Evolutionary conservation across 345 rosid species (phyloP).

Genomic region (Eucalyptus pauciflora): DNA sequence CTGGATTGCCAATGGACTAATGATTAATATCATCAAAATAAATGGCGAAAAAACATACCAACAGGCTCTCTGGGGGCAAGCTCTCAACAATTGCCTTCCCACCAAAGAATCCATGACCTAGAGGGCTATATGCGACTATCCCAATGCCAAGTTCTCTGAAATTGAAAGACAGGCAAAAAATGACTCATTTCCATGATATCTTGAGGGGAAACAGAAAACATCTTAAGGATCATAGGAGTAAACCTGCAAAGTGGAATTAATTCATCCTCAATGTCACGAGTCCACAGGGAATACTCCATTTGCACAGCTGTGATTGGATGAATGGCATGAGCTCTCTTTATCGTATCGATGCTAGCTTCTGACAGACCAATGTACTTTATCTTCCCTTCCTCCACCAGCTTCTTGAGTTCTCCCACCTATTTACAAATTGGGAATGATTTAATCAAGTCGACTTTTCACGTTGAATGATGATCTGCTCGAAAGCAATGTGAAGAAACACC

Average conservation of each 20-base stretch:
- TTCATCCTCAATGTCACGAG: slow-evolving; percentile 20
- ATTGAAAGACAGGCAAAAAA: background rate
- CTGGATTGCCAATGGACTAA: background rate
- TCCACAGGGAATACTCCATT: slow-evolving; percentile 33
- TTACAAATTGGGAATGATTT: background rate
- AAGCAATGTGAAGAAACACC: background rate
- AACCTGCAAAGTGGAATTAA: slow-evolving; percentile 26
- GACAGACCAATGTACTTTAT: slow-evolving; percentile 25
- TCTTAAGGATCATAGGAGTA: background rate
- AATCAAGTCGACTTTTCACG: background rate
- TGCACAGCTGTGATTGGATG: slow-evolving; percentile 26
- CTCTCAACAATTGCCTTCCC: slow-evolving; percentile 17
- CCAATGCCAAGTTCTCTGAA: slow-evolving; percentile 26
- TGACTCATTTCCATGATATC: background rate
- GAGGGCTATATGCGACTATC: slow-evolving; percentile 17
- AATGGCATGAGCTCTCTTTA: slow-evolving; percentile 27
- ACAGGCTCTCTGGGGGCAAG: background rate
- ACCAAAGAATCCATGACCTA: slow-evolving; percentile 21
- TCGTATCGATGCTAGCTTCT: slow-evolving; percentile 20
- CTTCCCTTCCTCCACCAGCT: slow-evolving; percentile 29
- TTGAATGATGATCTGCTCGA: background rate
- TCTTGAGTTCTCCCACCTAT: slow-evolving; percentile 32
- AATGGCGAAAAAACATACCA: background rate
- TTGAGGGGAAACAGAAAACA: too few relatives aligned
- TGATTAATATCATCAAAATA: background rate